A percentile compares a stretch with the other conserved stretches of the same genome.
Evolutionary conservation across 2,329 filamentous ascomycete genomes (phyloP).

Genomic region (Fusarium nelsonii): DNA sequence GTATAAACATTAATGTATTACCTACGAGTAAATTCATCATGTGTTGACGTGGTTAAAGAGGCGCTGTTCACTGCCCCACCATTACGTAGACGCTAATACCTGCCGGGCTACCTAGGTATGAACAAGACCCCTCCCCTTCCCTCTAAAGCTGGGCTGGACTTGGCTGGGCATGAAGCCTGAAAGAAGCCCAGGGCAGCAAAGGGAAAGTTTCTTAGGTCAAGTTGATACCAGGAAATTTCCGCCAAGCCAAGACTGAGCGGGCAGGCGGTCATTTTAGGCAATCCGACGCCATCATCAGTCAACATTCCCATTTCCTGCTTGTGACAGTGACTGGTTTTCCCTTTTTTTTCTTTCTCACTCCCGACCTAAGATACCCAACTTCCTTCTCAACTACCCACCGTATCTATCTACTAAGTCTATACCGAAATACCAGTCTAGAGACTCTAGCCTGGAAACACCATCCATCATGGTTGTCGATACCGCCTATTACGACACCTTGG

Average conservation of each 20-base stretch:
- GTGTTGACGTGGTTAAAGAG: constrained; percentile 8
- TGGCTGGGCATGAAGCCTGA: constrained; percentile 15
- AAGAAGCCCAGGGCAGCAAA: constrained; percentile 2
- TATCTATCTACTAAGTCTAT: constrained; percentile 2
- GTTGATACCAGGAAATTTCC: constrained; percentile 37
- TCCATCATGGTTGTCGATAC: constrained; percentile 86
- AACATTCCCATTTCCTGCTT: constrained; percentile 30
- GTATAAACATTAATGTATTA: too few species aligned
- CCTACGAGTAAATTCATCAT: not conserved
- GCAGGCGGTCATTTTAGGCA: constrained; percentile 40
- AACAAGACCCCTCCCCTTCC: constrained; percentile 30
- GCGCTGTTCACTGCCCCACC: constrained; percentile 52
- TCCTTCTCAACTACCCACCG: not conserved
- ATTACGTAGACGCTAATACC: constrained; percentile 50
- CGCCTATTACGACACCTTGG: constrained; percentile 87
- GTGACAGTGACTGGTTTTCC: constrained; percentile 7
- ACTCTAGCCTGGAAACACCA: constrained; percentile 14
- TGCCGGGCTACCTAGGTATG: not conserved
- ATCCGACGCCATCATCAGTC: constrained; percentile 46
- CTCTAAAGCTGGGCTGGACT: constrained; percentile 10
- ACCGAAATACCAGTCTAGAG: constrained; percentile 25
- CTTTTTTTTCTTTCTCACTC: constrained; percentile 10
- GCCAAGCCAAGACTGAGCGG: constrained; percentile 20
- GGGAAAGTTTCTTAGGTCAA: constrained; percentile 25
- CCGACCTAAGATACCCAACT: not conserved